Conservation (phyloP, 352 stramenopile genomes). For the Phytopythium vexans region DNA sequence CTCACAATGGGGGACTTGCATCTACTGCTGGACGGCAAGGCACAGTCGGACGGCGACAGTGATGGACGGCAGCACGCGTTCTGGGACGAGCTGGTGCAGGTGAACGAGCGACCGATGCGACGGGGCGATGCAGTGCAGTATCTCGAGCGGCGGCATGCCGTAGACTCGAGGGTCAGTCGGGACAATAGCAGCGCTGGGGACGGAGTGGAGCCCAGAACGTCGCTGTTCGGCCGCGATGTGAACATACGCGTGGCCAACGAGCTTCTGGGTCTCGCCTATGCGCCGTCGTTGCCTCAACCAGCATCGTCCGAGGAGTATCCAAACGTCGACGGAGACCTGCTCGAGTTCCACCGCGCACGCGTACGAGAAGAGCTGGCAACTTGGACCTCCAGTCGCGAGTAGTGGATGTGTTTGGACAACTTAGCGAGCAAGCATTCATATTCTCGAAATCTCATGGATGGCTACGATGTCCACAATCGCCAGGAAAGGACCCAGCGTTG, state of each 20-base stretch:
- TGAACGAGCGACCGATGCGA: constrained; percentile 31
- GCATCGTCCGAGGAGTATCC: no score
- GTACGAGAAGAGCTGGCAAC: constrained; percentile 11
- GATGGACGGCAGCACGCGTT: constrained; percentile 18
- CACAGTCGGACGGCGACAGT: not conserved
- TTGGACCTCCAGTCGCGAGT: constrained; percentile 3
- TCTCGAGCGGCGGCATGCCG: constrained; percentile 34
- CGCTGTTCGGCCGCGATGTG: constrained; percentile 23
- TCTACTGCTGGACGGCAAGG: constrained; percentile 29
- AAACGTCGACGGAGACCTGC: constrained; percentile 4
- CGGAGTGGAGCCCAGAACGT: constrained; percentile 14
- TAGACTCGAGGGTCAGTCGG: constrained; percentile 16
- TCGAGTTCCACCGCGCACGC: constrained; percentile 14
- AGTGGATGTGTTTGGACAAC: no score
- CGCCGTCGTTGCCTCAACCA: not conserved
- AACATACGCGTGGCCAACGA: constrained; percentile 18
- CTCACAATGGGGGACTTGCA: constrained; percentile 53
- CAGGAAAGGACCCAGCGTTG: no score
- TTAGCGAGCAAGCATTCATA: no score
- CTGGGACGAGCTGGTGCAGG: constrained; percentile 37
- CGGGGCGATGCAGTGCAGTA: constrained; percentile 29
- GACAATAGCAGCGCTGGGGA: constrained; percentile 1
- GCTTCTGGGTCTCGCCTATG: constrained; percentile 12
- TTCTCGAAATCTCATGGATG: no score
- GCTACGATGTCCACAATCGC: no score